Base-by-base conservation (phyloP, 1,284 basidiomycete species). In the Anthracocystis panici-leucophaei region DNA sequence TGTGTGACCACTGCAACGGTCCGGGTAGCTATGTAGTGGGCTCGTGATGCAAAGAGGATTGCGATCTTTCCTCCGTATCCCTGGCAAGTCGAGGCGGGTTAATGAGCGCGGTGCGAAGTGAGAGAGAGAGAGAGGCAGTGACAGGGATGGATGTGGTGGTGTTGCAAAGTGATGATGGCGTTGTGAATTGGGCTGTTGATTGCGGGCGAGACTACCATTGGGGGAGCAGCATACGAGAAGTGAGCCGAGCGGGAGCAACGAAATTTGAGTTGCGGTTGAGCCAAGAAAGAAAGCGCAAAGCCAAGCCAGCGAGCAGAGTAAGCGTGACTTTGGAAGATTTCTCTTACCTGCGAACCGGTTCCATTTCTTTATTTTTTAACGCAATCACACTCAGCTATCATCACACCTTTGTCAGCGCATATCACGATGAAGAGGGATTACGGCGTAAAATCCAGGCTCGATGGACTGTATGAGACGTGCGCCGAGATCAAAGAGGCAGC, bases 211-310 rank as follows among this genome's bases (percentile, higher is more conserved):
- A 35, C 27, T 10, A 8, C 4, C 2, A 18, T 50, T 3, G 31
- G 20, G 49, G 27, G 27, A 27, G 27, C 27, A 35, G 21, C 49
- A 49, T n/a, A 11, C 48, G 46, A 48, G 6, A n/a, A n/a, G n/a
- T 20, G 12, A 48, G 18, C 29, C 2, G 48, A 49, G 29, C 20
- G 31, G 31, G 29, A 35, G 20, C 49, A 21, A 33, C 20, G n/a
- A 38, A 51, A 51, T 51, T 51, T 51, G 20, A 11, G 31, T 9
- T 35, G 49, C 33, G 49, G 33, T 51, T 38, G 49, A 51, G 49
- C 49, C 49, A 51, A 20, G 33, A 46, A 12, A 45, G 45, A 41
- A 2, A 41, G 40, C n/a, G n/a, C n/a, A 41, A 4, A 41, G 40
- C 40, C 14, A 45, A 45, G 44, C 35, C 35, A 38, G 35, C 35